Evolutionary conservation across 108 stramenopile species (phyloP), one percentile per base, ranked within the genome.

Genomic region (Discostella stelligeroides): DNA sequence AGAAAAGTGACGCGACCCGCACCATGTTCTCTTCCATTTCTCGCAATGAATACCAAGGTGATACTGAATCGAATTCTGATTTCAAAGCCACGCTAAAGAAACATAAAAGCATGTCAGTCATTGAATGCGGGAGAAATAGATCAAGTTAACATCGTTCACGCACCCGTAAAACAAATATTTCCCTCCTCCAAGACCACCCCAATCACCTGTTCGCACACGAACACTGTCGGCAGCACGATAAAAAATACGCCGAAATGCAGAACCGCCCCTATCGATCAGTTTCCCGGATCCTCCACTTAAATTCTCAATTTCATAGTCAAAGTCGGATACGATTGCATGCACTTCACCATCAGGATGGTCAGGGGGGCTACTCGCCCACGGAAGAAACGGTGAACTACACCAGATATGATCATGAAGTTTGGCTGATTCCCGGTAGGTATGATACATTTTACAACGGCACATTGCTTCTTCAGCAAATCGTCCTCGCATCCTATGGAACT

Each of bases 401-500:
- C 94, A 95, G 17, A 92, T 79, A 24, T 84, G 79, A 23, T 86
- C 85, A 69, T 89, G 91, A 34, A 86, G 78, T 40, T 73, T 81
- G 11, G 90, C 82, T 37, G 95, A 90, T 48, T 85, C 82, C 49
- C 82, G 61, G 18, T 88, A 81, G 0, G 95, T 95, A 12, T 83
- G 66, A 53, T 93, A 81, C 48, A 95, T 92, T 27, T 89, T 73
- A 66, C 84, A 91, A 45, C 88, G 87, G 58, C 95, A 95, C 11
- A 89, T 88, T 50, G 90, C 95, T 56, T 91, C 89, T 72, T 95
- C 95, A 11, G 95, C 95, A 72, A 76, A 86, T 56, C 88, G 89
- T 21, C 69, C 54, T 69, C 92, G 65, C 39, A 80, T 66, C 38
- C 80, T 77, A 73, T 95, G 95, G 61, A 95, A 91, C 60, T 92